Evolutionary conservation across 345 rosid genomes (phyloP).

Genomic region (Physaria fendleri): DNA sequence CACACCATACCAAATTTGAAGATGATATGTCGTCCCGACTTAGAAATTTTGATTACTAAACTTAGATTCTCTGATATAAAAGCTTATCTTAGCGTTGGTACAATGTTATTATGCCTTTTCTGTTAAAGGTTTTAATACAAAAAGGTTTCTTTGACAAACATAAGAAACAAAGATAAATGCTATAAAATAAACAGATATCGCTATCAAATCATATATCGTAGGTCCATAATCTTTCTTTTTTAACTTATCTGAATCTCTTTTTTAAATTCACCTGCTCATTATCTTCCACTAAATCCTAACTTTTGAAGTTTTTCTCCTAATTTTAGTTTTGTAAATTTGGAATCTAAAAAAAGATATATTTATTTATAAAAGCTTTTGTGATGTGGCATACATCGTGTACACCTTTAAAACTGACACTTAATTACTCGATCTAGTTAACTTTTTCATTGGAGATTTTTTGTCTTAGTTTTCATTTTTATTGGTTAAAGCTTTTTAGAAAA

Average conservation of each 20-base stretch:
- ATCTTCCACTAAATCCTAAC: not conserved
- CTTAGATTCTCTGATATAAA: not conserved
- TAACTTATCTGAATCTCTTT: not conserved
- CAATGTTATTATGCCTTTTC: not conserved
- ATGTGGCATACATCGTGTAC: not conserved
- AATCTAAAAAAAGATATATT: not conserved
- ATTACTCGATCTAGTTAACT: constrained; percentile 2
- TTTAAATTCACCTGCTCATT: not conserved
- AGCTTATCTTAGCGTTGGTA: not conserved
- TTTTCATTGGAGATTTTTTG: not conserved
- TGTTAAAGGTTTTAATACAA: not conserved
- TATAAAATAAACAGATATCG: not conserved
- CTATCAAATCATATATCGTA: not conserved
- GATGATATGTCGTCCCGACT: not conserved
- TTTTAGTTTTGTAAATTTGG: not conserved
- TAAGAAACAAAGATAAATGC: not conserved
- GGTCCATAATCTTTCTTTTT: not conserved
- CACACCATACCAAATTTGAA: not conserved
- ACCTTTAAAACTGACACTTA: not conserved
- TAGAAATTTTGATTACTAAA: not conserved
- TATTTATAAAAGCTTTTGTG: not conserved
- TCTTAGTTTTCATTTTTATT: not conserved
- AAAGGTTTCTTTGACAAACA: not conserved
- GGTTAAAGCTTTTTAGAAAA: not conserved
- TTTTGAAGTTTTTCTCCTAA: not conserved